A percentile compares a stretch with the other conserved stretches of the same genome.
Conservation (phyloP, 2,329 filamentous ascomycete species). For the Talaromyces sp. region DNA sequence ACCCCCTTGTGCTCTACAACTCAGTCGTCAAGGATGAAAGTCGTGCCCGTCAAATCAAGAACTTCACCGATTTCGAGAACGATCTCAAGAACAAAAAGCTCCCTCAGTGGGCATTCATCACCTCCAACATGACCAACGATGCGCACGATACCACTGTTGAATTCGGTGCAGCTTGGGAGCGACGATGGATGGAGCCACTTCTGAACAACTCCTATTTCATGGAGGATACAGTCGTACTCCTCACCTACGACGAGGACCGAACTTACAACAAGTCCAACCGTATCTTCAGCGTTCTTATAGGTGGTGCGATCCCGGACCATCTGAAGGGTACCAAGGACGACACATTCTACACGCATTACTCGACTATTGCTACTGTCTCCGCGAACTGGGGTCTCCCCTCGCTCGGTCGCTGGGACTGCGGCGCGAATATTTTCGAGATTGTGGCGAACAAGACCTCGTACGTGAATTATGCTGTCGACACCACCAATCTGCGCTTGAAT, state of each 20-base stretch:
- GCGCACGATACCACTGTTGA: slow-evolving; percentile 75
- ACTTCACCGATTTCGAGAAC: slow-evolving; percentile 68
- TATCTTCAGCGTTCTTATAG: slow-evolving; percentile 71
- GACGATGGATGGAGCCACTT: slow-evolving; percentile 69
- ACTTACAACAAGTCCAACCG: slow-evolving; percentile 69
- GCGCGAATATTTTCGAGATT: slow-evolving; percentile 67
- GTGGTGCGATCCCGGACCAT: slow-evolving; percentile 68
- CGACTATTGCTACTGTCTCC: slow-evolving; percentile 66
- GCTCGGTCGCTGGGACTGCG: slow-evolving; percentile 72
- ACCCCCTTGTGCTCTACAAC: slow-evolving; percentile 67
- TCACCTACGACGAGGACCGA: slow-evolving; percentile 84
- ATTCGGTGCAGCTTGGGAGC: slow-evolving; percentile 69
- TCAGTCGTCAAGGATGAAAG: slow-evolving; percentile 60
- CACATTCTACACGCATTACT: slow-evolving; percentile 75
- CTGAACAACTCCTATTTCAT: slow-evolving; percentile 71
- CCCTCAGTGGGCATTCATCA: slow-evolving; percentile 67
- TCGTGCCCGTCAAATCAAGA: slow-evolving; percentile 72
- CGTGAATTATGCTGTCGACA: slow-evolving; percentile 44
- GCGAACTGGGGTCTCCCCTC: slow-evolving; percentile 72
- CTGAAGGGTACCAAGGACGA: slow-evolving; percentile 69
- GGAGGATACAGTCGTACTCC: slow-evolving; percentile 73
- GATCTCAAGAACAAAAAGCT: slow-evolving; percentile 67
- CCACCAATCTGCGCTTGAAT: slow-evolving; percentile 54
- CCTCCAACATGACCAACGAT: slow-evolving; percentile 63
- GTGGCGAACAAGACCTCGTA: slow-evolving; percentile 66